These are phyloP conservation scores for Salinomyces thailandicus DNA, from an alignment of 2,329 filamentous ascomycete species.

Conservation along the genomic window DNA sequence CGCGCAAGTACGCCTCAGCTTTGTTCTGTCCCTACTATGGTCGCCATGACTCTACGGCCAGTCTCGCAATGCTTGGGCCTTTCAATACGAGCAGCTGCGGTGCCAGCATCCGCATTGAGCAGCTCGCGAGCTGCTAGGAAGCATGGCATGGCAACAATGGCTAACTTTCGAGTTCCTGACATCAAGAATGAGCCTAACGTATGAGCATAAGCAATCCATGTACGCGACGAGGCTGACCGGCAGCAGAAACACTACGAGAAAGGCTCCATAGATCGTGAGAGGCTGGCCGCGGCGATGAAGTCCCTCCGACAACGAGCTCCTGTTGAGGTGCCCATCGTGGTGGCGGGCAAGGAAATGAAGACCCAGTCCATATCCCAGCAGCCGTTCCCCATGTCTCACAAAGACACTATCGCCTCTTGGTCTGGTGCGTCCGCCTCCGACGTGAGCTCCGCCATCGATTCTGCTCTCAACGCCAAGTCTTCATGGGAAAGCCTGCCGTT, in stretches of 20 bases:
- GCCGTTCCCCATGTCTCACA: slow-evolving; percentile 72
- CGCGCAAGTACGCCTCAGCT: too few species aligned
- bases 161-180: slow-evolving; percentile 76
- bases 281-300: slow-evolving; percentile 63
- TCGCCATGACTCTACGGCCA: neutral
- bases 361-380: slow-evolving; percentile 58
- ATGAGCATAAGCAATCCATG: slow-evolving; percentile 27
- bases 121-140: slow-evolving; percentile 14
- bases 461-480: slow-evolving; percentile 74
- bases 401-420: slow-evolving; percentile 67
- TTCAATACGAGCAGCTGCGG: neutral
- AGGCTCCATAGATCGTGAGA: slow-evolving; percentile 66
- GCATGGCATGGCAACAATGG: slow-evolving; percentile 47
- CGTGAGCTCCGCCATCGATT: slow-evolving; percentile 68
- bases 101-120: neutral
- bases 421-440: slow-evolving; percentile 69
- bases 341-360: slow-evolving; percentile 59
- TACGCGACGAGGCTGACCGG: neutral
- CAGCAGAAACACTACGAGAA: slow-evolving; percentile 77
- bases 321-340: slow-evolving; percentile 68
- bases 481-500: slow-evolving; percentile 83
- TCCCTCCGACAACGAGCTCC: slow-evolving; percentile 57
- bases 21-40: too few species aligned
- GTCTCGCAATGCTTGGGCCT: neutral
- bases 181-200: slow-evolving; percentile 95